Base-by-base conservation (phyloP, 495 filamentous ascomycete species). In the Tuber brumale region DNA sequence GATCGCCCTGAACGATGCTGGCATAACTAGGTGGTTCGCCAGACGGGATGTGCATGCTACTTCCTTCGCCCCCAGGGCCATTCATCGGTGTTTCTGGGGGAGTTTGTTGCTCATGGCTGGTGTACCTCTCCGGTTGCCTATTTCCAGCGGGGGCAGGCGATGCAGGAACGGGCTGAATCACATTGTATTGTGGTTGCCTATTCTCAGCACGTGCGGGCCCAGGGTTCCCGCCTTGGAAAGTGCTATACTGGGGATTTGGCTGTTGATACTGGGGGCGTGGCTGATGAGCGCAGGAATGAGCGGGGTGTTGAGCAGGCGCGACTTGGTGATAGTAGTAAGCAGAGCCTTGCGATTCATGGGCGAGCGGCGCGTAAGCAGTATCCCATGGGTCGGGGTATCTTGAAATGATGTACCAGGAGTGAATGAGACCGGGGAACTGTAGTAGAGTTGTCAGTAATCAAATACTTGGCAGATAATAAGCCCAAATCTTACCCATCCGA, bases 321-420 rank as follows among this genome's bases (percentile, higher is more conserved):
- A 80, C 78, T 45, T 71, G n/a, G 78, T 81, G n/a, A 80, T 82
- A 72, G 77, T 76, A 76, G 75, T 87, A 86, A 69, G 85, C 84
- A 69, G 81, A 82, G 83, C 82, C 85, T 85, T 85, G 88, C 81
- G 85, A 84, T 80, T 90, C 90, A 46, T 86, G 85, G 19, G 87
- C 86, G 71, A 91, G 83, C 46, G 85, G 83, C 70, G 90, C 87
- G 84, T 95, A 93, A 76, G 88, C 87, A 77, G 88, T 89, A 42
- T 88, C 84, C 74, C 86, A 85, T 21, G 86, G 85, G 44, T 97
- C 94, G 41, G 96, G 96, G 84, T 92, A 93, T 83, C 92, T 91
- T 83, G 91, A 86, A 86, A 99, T 97, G 85, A 99, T 97, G 89
- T 98, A 99, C 94, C 94, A 98, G 82, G 95, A 89, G 85, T 99